phyloP scores from a whole-genome alignment of 1,284 basidiomycete genomes.

The Pascua sp. region DNA sequence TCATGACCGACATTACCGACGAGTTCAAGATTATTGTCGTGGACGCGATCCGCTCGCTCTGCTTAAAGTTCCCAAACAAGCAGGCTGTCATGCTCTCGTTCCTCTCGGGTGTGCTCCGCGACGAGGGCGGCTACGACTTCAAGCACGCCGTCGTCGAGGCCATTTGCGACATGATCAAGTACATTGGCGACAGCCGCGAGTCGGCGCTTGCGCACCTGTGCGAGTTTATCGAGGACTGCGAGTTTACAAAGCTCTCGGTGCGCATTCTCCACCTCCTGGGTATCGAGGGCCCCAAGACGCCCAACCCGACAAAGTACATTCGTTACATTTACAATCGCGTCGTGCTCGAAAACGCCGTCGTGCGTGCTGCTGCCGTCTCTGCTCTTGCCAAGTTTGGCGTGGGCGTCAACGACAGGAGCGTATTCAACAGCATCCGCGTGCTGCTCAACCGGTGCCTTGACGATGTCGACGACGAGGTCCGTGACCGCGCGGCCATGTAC shows the following conservation, averaged over 20 bases:
- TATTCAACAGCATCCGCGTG: conserved; percentile 83
- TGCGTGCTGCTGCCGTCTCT: conserved; percentile 91
- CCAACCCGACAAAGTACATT: conserved; percentile 96
- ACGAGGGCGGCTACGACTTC: conserved; percentile 99
- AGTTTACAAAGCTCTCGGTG: conserved; percentile 98
- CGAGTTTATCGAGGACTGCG: conserved; percentile 99
- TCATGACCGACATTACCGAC: conserved; percentile 99
- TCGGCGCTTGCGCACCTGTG: conserved; percentile 95
- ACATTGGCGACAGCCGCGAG: conserved; percentile 91
- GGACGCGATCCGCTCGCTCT: conserved; percentile 94
- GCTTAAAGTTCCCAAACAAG: conserved; percentile 97
- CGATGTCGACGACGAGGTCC: conserved; percentile 98
- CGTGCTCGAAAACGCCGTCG: conserved; percentile 96
- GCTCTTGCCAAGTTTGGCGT: conserved; percentile 96
- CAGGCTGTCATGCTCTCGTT: conserved; percentile 93
- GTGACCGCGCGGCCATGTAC: conserved; percentile 95
- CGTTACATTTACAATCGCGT: conserved; percentile 99
- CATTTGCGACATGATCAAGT: conserved; percentile 99
- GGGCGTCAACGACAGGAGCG: conserved; percentile 69
- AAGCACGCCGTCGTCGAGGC: conserved; percentile 99
- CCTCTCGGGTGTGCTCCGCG: conserved; percentile 86
- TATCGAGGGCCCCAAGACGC: conserved; percentile 90
- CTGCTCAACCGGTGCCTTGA: conserved; percentile 89
- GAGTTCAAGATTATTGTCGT: conserved; percentile 99
- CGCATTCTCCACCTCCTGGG: conserved; percentile 93